phyloP scores from a whole-genome alignment of 1,284 basidiomycete genomes.

The Moniliella sp. region DNA sequence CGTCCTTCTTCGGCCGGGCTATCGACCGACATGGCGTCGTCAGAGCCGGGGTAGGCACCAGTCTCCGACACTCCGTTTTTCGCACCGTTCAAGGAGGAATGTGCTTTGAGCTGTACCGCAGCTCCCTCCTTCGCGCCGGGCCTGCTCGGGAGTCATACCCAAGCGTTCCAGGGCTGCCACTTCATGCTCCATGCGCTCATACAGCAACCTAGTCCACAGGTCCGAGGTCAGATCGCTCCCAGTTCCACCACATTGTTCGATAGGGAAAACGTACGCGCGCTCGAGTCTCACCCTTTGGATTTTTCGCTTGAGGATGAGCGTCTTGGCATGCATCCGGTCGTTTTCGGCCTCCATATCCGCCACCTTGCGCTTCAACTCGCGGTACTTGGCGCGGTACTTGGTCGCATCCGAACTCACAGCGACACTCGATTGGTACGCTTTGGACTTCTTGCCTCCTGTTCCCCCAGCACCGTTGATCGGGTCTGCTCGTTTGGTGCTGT shows the following conservation, averaged over 20 bases:
- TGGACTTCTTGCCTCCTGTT: no score
- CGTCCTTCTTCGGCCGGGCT: no score
- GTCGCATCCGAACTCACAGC: slow-evolving; percentile 45
- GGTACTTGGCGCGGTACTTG: slow-evolving; percentile 72
- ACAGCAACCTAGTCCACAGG: not conserved
- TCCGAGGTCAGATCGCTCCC: not conserved
- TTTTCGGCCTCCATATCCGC: slow-evolving; percentile 67
- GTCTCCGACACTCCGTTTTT: no score
- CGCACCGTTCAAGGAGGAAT: no score
- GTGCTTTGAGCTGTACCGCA: no score
- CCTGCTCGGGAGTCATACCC: not conserved
- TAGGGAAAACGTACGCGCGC: slow-evolving; percentile 51
- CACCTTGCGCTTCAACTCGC: slow-evolving; percentile 66
- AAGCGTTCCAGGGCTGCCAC: not conserved
- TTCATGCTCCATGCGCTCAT: not conserved
- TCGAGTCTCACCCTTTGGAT: slow-evolving; percentile 67
- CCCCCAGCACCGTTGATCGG: no score
- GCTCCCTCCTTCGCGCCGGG: not conserved
- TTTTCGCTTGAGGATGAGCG: slow-evolving; percentile 55
- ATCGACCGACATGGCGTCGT: no score
- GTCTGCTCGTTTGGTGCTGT: no score
- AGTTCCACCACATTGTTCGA: not conserved
- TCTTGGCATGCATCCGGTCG: slow-evolving; percentile 57
- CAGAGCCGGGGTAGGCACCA: no score
- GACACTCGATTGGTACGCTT: slow-evolving; percentile 25